Evolutionary conservation across 2,329 filamentous ascomycete genomes (phyloP).

Genomic region (Monilinia fructigena): DNA sequence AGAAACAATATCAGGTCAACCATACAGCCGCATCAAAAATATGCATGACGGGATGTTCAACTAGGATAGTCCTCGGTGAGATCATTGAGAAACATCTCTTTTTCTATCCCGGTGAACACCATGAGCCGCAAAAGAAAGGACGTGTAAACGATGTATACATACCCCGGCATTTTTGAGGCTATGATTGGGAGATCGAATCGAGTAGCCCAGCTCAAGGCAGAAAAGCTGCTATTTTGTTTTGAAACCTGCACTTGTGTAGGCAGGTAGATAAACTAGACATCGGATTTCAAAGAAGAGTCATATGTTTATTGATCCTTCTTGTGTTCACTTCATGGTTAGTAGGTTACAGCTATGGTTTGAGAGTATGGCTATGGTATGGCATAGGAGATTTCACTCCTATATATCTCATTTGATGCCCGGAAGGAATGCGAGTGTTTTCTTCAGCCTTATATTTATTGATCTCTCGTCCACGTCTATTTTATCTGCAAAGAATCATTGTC

Average conservation of each 20-base stretch:
- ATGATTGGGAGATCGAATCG: conserved; percentile 12
- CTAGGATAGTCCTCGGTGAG: conserved; percentile 18
- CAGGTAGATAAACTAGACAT: background rate
- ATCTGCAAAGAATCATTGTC: conserved; percentile 10
- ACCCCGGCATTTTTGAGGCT: background rate
- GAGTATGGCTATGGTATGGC: conserved; percentile 6
- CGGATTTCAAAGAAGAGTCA: conserved; percentile 18
- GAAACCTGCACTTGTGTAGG: background rate
- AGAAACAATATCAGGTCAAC: background rate
- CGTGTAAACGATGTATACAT: background rate
- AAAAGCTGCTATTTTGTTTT: conserved; percentile 5
- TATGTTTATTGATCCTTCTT: conserved; percentile 24
- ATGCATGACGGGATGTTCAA: conserved; percentile 15
- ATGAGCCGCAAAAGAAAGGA: conserved; percentile 14
- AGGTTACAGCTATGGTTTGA: background rate
- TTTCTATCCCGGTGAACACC: background rate
- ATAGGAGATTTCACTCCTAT: conserved; percentile 12
- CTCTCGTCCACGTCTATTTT: background rate
- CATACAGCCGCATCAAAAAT: background rate
- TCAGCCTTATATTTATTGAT: conserved; percentile 21
- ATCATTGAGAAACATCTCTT: conserved; percentile 8
- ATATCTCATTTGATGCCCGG: conserved; percentile 5
- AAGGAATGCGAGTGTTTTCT: conserved; percentile 13
- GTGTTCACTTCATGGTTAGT: conserved; percentile 4
- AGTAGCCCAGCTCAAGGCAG: conserved; percentile 8